Percentiles rank a stretch among this genome's conserved stretches.
These are phyloP conservation scores for Mycocalia duriaeana DNA, from an alignment of 1,284 basidiomycete genomes.

Conservation along the genomic window DNA sequence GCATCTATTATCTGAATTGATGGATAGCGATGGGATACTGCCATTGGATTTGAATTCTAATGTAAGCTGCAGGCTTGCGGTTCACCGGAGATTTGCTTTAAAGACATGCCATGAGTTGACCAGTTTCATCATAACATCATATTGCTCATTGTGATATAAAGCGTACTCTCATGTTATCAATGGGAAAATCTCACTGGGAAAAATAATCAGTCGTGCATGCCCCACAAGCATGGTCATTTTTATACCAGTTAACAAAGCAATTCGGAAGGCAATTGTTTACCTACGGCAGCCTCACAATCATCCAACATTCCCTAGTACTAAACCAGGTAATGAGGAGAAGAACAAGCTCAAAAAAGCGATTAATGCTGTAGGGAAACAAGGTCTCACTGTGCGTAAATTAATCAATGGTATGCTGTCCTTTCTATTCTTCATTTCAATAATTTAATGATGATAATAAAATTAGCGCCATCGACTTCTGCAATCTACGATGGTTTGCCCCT, in stretches of 20 bases:
- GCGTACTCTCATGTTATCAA: neutral
- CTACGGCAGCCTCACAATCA: neutral
- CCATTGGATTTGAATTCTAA: neutral
- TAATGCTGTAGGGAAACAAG: neutral
- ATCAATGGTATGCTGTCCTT: neutral
- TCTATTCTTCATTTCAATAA: no score
- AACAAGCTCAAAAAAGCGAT: neutral
- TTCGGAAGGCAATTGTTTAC: neutral
- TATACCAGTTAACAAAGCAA: neutral
- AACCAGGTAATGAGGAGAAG: neutral
- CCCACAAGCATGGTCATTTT: neutral
- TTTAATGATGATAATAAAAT: no score
- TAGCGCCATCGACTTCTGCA: neutral
- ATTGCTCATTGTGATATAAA: neutral
- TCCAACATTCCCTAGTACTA: neutral
- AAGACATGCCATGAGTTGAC: neutral
- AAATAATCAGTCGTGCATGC: neutral
- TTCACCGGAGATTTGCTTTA: neutral
- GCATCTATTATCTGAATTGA: neutral
- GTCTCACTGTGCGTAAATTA: neutral
- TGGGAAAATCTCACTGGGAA: neutral
- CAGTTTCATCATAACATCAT: neutral
- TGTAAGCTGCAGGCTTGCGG: neutral
- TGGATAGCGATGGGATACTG: neutral
- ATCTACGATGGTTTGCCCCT: neutral